Conservation (phyloP, 2,329 filamentous ascomycete species). For the Rhexocercosporidium sp. region DNA sequence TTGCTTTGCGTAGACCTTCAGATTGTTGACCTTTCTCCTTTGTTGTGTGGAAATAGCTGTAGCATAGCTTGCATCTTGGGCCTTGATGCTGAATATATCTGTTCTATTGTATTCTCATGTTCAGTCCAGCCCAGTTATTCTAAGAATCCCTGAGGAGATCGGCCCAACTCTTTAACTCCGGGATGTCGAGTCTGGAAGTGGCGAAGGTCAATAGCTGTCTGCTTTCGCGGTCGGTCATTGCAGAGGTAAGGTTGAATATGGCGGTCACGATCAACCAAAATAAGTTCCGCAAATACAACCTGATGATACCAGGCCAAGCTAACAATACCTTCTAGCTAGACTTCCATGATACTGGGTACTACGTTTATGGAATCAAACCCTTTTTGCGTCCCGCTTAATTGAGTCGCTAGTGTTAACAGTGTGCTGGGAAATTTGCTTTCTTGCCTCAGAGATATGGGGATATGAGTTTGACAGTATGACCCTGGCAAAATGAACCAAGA, state of each 20-base stretch:
- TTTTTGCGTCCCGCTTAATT: no score
- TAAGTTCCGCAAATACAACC: background rate
- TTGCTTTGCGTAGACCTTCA: slow-evolving; percentile 12
- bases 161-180: background rate
- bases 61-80: slow-evolving; percentile 3
- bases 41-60: slow-evolving; percentile 5
- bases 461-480: no score
- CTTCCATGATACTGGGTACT: background rate
- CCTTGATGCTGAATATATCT: background rate
- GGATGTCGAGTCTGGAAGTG: background rate
- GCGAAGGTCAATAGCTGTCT: background rate
- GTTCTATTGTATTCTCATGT: background rate
- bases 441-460: no score
- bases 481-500: no score
- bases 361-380: no score
- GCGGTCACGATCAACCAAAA: background rate
- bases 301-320: no score
- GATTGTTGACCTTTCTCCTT: background rate
- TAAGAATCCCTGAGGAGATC: background rate
- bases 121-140: no score
- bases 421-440: background rate
- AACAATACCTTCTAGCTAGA: background rate
- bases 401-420: background rate
- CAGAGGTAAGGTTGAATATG: slow-evolving; percentile 1
- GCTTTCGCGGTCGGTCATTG: background rate